These are phyloP conservation scores for Aspergillus latus DNA, from an alignment of 2,329 filamentous ascomycete species.

Conservation along the genomic window DNA sequence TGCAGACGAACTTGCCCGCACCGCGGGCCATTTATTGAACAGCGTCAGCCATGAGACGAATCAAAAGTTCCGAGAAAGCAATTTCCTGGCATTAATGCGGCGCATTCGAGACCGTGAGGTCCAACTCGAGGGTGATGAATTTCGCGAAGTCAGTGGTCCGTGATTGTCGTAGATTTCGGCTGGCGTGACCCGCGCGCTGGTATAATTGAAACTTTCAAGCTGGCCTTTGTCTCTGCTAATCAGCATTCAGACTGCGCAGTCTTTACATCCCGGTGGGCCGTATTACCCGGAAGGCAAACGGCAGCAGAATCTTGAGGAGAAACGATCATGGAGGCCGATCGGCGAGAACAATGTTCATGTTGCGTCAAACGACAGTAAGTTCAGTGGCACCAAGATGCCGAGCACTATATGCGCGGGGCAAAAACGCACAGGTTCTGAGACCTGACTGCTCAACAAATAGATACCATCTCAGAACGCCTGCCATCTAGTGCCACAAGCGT, in stretches of 20 bases:
- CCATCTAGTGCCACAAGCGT: background rate
- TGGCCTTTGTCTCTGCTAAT: constrained; percentile 39
- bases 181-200: constrained; percentile 38
- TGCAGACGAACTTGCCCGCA: constrained; percentile 68
- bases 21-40: constrained; percentile 68
- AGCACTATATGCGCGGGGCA: constrained; percentile 14
- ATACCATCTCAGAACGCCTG: background rate
- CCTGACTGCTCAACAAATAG: constrained; percentile 14
- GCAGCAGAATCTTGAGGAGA: constrained; percentile 12
- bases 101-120: constrained; percentile 71
- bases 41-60: constrained; percentile 67
- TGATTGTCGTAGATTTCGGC: constrained; percentile 37
- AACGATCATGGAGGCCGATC: constrained; percentile 4
- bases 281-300: constrained; percentile 42
- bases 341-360: constrained; percentile 7
- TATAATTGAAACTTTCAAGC: constrained; percentile 34
- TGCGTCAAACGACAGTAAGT: constrained; percentile 27
- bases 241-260: constrained; percentile 38
- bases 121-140: constrained; percentile 66
- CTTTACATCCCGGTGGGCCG: constrained; percentile 49
- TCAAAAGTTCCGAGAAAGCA: constrained; percentile 74
- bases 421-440: constrained; percentile 2
- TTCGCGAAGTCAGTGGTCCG: constrained; percentile 49
- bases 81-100: constrained; percentile 75
- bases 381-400: constrained; percentile 15